Evolutionary conservation across 805 yeast species (phyloP).

Genomic region (Candida ponderosae): DNA sequence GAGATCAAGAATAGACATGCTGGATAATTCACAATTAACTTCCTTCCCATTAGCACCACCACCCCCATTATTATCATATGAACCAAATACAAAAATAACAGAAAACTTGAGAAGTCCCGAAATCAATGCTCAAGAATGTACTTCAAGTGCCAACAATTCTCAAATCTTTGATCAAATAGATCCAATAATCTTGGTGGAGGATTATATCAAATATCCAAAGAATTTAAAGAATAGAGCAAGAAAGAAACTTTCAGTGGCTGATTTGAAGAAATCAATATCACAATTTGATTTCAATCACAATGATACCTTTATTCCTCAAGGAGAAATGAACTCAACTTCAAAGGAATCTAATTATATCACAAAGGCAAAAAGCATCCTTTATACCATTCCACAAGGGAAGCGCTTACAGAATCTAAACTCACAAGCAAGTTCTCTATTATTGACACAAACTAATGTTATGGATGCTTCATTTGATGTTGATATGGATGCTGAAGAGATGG

Average conservation of each 20-base stretch:
- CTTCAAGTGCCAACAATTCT: slow-evolving; percentile 6
- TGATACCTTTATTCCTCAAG: not conserved
- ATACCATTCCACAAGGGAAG: not conserved
- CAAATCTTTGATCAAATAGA: slow-evolving; percentile 9
- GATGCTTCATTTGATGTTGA: not conserved
- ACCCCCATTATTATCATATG: slow-evolving; percentile 8
- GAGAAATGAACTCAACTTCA: slow-evolving; percentile 5
- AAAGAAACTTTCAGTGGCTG: slow-evolving; percentile 24
- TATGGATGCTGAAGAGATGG: not conserved
- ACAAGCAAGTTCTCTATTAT: slow-evolving; percentile 1
- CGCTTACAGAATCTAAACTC: not conserved
- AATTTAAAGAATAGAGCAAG: slow-evolving; percentile 6
- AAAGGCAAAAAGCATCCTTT: slow-evolving; percentile 9
- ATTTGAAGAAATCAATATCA: slow-evolving; percentile 23
- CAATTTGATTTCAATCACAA: not conserved
- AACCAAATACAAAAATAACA: slow-evolving; percentile 4
- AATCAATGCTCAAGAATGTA: slow-evolving; percentile 9
- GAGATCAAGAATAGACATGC: slow-evolving; percentile 28
- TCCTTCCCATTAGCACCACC: slow-evolving; percentile 29
- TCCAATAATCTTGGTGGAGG: slow-evolving; percentile 44
- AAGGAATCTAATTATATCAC: slow-evolving; percentile 6
- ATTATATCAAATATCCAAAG: slow-evolving; percentile 34
- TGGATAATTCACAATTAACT: slow-evolving; percentile 28
- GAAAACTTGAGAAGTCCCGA: slow-evolving; percentile 9
- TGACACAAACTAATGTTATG: slow-evolving; percentile 1